phyloP scores from a whole-genome alignment of 1,139 yeast species.

The Debaryomyces sp. region DNA sequence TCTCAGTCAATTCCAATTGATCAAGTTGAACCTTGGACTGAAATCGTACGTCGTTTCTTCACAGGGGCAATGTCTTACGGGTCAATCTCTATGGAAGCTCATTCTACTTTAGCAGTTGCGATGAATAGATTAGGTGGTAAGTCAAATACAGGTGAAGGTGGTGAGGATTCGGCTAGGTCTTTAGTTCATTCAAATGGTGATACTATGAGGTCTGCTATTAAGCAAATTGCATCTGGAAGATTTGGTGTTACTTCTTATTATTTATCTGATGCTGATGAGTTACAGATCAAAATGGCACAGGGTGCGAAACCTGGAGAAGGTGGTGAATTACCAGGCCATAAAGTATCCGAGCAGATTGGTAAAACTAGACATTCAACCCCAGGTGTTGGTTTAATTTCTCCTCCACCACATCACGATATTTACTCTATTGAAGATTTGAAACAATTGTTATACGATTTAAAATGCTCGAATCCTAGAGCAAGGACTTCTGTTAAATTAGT shows the following conservation, averaged over 20 bases:
- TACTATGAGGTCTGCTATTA: conserved; percentile 97
- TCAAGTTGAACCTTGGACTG: conserved; percentile 99
- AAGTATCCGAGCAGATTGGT: conserved; percentile 86
- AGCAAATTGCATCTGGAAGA: conserved; percentile 97
- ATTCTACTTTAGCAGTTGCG: conserved; percentile 95
- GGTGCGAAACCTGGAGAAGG: conserved; percentile 99
- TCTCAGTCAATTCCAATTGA: conserved; percentile 85
- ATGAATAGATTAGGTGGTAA: conserved; percentile 98
- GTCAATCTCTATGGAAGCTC: conserved; percentile 97
- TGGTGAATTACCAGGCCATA: conserved; percentile 97
- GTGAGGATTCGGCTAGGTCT: conserved; percentile 95
- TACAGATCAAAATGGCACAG: conserved; percentile 98
- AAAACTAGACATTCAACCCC: conserved; percentile 96
- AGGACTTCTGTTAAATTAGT: conserved; percentile 95
- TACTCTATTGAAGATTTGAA: conserved; percentile 97
- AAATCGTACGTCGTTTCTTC: conserved; percentile 93
- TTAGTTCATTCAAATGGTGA: conserved; percentile 82
- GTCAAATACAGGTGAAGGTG: conserved; percentile 99
- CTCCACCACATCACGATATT: conserved; percentile 98
- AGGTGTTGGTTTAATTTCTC: conserved; percentile 95
- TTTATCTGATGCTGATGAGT: conserved; percentile 94
- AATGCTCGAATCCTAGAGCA: conserved; percentile 96
- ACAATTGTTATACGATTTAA: conserved; percentile 93
- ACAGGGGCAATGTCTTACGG: conserved; percentile 99
- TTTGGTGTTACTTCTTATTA: conserved; percentile 97